Conservation (phyloP, 2,329 filamentous ascomycete genomes). For the Colletotrichum lini region DNA sequence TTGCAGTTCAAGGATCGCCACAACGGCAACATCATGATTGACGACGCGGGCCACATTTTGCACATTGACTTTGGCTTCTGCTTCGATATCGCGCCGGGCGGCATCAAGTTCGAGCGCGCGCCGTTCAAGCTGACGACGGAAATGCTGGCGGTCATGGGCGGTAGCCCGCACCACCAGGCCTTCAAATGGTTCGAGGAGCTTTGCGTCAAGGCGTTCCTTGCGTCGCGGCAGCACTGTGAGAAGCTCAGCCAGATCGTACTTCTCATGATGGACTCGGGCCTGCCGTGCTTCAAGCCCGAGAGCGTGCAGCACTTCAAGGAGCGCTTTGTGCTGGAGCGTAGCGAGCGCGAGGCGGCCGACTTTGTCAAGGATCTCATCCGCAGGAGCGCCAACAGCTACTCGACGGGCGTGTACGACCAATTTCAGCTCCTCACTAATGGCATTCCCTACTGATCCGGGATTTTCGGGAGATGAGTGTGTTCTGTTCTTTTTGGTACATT, state of each 20-base stretch:
- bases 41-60: constrained; percentile 95
- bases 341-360: constrained; percentile 92
- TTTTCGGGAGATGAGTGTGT: too few species aligned
- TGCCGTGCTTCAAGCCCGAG: constrained; percentile 98
- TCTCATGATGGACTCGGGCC: constrained; percentile 94
- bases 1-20: constrained; percentile 99
- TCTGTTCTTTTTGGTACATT: too few species aligned
- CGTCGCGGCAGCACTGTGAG: constrained; percentile 86
- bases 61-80: constrained; percentile 99
- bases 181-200: constrained; percentile 98
- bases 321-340: constrained; percentile 92
- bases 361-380: constrained; percentile 92
- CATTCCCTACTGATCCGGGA: constrained; percentile 81
- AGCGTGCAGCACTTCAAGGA: constrained; percentile 94
- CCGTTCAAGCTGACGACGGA: constrained; percentile 98
- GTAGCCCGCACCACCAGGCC: constrained; percentile 84
- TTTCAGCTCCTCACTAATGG: constrained; percentile 98
- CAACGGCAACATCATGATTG: constrained; percentile 99
- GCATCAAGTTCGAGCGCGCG: constrained; percentile 96
- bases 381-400: constrained; percentile 92
- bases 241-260: constrained; percentile 92
- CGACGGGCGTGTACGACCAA: constrained; percentile 95
- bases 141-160: constrained; percentile 99
- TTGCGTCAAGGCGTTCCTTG: constrained; percentile 94
- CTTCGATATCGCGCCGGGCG: constrained; percentile 97